phyloP scores from a whole-genome alignment of 768 basidiomycete species.

The Cubamyces lactineus region DNA sequence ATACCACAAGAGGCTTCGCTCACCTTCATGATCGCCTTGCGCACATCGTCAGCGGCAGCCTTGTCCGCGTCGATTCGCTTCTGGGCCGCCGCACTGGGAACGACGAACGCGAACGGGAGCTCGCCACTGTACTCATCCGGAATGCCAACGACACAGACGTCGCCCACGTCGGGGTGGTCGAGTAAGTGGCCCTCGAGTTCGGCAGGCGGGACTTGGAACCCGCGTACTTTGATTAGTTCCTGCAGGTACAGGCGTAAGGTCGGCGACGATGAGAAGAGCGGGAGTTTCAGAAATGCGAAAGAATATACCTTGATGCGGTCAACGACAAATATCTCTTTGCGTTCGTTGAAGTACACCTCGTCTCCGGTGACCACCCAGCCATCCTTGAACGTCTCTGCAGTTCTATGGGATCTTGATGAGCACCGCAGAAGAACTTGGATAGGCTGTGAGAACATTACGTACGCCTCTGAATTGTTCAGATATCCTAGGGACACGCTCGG shows the following conservation, averaged over 20 bases:
- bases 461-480: conserved; percentile 28
- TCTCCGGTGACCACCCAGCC: conserved; percentile 75
- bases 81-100: conserved; percentile 46
- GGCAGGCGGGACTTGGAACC: conserved; percentile 44
- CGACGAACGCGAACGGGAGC: conserved; percentile 71
- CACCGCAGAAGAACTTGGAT: neutral
- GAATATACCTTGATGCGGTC: conserved; percentile 69
- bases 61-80: conserved; percentile 39
- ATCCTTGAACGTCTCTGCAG: conserved; percentile 64
- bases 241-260: conserved; percentile 29
- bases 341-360: conserved; percentile 65
- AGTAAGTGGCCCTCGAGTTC: conserved; percentile 43
- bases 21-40: conserved; percentile 60
- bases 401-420: conserved; percentile 40
- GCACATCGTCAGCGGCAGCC: conserved; percentile 42
- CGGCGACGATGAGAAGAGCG: neutral
- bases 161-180: conserved; percentile 48
- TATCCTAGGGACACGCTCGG: conserved; percentile 46
- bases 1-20: too few species aligned
- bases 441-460: neutral
- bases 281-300: too few species aligned
- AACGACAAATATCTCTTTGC: conserved; percentile 67
- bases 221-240: conserved; percentile 75
- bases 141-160: conserved; percentile 51
- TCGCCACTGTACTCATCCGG: conserved; percentile 79